These are phyloP conservation scores for Chrysanthemum seticuspe DNA, from an alignment of 129 eudicot genomes.

Conservation along the genomic window DNA sequence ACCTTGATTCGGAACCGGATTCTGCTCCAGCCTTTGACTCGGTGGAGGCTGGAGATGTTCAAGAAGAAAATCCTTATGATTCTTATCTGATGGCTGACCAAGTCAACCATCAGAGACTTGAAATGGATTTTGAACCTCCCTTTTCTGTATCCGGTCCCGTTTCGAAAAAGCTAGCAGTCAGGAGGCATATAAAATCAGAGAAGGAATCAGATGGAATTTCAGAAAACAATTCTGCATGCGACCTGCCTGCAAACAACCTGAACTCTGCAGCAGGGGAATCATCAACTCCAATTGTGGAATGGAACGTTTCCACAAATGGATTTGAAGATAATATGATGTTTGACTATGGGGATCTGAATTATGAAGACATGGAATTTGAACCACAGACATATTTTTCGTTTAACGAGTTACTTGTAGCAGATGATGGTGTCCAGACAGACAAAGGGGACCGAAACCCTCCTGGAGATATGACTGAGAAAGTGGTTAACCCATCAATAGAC, in stretches of 20 bases:
- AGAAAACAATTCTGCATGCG: conserved; percentile 21
- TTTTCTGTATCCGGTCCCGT: conserved; percentile 34
- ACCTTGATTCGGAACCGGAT: conserved; percentile 34
- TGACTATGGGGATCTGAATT: conserved; percentile 50
- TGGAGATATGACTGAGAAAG: conserved; percentile 27
- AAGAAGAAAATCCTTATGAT: conserved; percentile 48
- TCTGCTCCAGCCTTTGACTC: conserved; percentile 27
- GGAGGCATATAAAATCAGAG: conserved; percentile 60
- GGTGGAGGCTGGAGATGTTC: conserved; percentile 31
- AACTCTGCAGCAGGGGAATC: conserved; percentile 34
- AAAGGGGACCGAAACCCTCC: conserved; percentile 33
- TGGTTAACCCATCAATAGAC: conserved; percentile 26
- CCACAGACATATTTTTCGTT: conserved; percentile 96
- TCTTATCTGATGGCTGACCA: conserved; percentile 49
- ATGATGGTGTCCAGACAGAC: conserved; percentile 39
- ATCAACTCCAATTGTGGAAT: conserved; percentile 45
- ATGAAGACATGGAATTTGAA: conserved; percentile 76
- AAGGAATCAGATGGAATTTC: conserved; percentile 26
- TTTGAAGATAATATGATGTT: conserved; percentile 57
- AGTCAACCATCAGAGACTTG: conserved; percentile 30
- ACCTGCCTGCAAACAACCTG: conserved; percentile 21
- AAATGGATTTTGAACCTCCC: conserved; percentile 37
- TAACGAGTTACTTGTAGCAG: conserved; percentile 73
- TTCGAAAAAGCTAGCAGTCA: conserved; percentile 71
- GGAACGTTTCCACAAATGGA: conserved; percentile 55